Evolutionary conservation across 116 monocot genomes (phyloP).

Genomic region (Iris pallida): DNA sequence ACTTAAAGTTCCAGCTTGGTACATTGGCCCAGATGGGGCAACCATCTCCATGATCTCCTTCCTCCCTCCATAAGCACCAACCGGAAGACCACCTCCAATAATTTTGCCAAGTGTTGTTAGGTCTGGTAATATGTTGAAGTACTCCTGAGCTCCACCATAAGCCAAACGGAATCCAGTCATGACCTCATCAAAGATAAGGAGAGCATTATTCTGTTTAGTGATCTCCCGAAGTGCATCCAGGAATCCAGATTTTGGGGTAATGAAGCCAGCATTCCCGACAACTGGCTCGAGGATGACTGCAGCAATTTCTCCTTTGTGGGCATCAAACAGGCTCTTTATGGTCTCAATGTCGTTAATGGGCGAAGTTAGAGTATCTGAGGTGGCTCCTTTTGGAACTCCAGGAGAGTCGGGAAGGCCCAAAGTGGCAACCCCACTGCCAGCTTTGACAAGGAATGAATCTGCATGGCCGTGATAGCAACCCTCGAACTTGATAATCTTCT

Average conservation of each 20-base stretch:
- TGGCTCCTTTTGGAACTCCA: slow-evolving; percentile 36
- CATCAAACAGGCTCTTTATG: slow-evolving; percentile 22
- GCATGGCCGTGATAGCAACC: slow-evolving; percentile 45
- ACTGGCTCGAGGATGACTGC: slow-evolving; percentile 26
- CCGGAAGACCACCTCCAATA: slow-evolving; percentile 34
- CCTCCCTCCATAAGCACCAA: slow-evolving; percentile 21
- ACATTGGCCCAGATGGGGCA: slow-evolving; percentile 33
- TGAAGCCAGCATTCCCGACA: slow-evolving; percentile 20
- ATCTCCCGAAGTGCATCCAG: neutral
- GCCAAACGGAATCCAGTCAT: slow-evolving; percentile 23
- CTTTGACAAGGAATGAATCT: slow-evolving; percentile 35
- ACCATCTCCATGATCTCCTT: slow-evolving; percentile 47
- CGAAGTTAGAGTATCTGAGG: slow-evolving; percentile 27
- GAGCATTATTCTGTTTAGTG: slow-evolving; percentile 22
- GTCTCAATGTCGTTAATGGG: slow-evolving; percentile 32
- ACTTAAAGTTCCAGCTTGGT: slow-evolving; percentile 29
- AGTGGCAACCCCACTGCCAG: slow-evolving; percentile 27
- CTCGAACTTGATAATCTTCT: slow-evolving; percentile 36
- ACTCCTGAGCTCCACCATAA: slow-evolving; percentile 38
- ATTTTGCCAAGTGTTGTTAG: slow-evolving; percentile 29
- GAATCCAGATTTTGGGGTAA: slow-evolving; percentile 4
- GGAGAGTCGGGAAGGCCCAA: slow-evolving; percentile 22
- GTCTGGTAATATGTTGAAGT: slow-evolving; percentile 7
- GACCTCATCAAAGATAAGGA: slow-evolving; percentile 40
- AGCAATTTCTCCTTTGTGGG: slow-evolving; percentile 28